phyloP scores from a whole-genome alignment of 1,284 basidiomycete species.

The Earliella scabrosa region DNA sequence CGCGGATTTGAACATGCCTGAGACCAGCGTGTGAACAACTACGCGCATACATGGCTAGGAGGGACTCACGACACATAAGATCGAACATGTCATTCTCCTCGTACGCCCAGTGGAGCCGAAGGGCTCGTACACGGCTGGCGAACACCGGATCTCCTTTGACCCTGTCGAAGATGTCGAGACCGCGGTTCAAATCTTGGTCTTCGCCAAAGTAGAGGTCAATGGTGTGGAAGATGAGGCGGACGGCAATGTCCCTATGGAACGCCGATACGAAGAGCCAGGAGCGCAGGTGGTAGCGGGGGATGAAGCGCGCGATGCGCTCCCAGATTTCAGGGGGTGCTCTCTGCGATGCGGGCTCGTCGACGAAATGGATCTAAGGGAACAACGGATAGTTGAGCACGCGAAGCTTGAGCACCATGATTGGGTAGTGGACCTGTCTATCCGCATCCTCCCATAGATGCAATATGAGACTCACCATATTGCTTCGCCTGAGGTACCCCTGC shows the following conservation, averaged over 20 bases:
- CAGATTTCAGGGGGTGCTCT: slow-evolving; percentile 66
- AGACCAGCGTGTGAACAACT: not conserved
- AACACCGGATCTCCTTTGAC: slow-evolving; percentile 64
- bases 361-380: slow-evolving; percentile 60
- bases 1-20: slow-evolving; percentile 61
- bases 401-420: too few relatives aligned
- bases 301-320: slow-evolving; percentile 63
- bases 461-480: slow-evolving; percentile 23
- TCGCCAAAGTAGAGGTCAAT: slow-evolving; percentile 69
- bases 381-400: too few relatives aligned
- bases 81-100: slow-evolving; percentile 69
- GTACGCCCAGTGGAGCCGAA: slow-evolving; percentile 67
- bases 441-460: too few relatives aligned
- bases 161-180: slow-evolving; percentile 65
- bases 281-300: slow-evolving; percentile 65
- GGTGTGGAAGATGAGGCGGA: slow-evolving; percentile 64
- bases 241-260: slow-evolving; percentile 65
- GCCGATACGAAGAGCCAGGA: slow-evolving; percentile 67
- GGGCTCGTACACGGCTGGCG: slow-evolving; percentile 56
- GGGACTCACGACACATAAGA: slow-evolving; percentile 56
- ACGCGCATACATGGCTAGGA: not conserved
- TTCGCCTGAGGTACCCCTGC: slow-evolving; percentile 50
- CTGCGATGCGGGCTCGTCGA: slow-evolving; percentile 57
- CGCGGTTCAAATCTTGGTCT: slow-evolving; percentile 57
- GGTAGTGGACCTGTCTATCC: too few relatives aligned